phyloP scores from a whole-genome alignment of 2,329 filamentous ascomycete genomes.

The Trichoderma citrinoviride region DNA sequence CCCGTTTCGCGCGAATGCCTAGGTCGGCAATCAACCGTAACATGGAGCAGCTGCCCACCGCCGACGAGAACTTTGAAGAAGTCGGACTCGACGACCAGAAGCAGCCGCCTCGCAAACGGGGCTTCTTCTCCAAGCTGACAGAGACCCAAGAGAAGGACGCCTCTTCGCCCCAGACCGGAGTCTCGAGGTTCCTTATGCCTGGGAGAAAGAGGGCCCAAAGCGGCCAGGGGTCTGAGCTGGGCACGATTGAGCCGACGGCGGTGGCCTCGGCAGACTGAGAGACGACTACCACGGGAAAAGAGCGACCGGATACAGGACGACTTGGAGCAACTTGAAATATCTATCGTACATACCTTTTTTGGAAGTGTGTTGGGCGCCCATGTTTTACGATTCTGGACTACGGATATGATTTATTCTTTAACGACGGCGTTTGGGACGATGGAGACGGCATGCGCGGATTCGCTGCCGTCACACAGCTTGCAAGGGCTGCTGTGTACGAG shows the following conservation, averaged over 20 bases:
- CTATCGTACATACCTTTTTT: slow-evolving; percentile 16
- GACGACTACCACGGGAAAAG: not conserved
- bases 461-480: slow-evolving; percentile 7
- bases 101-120: slow-evolving; percentile 51
- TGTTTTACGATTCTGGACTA: slow-evolving; percentile 13
- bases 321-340: not conserved
- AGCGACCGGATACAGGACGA: not conserved
- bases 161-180: slow-evolving; percentile 35
- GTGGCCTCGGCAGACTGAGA: slow-evolving; percentile 26
- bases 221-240: slow-evolving; percentile 69
- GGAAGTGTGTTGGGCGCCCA: slow-evolving; percentile 7
- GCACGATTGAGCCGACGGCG: slow-evolving; percentile 53
- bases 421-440: slow-evolving; percentile 19
- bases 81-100: slow-evolving; percentile 80
- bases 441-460: not conserved
- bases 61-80: slow-evolving; percentile 84
- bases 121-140: slow-evolving; percentile 75
- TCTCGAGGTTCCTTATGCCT: slow-evolving; percentile 63
- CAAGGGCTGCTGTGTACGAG: not conserved
- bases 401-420: slow-evolving; percentile 6
- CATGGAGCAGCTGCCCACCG: slow-evolving; percentile 61
- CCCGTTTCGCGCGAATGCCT: slow-evolving; percentile 60
- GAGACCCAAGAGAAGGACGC: slow-evolving; percentile 46
- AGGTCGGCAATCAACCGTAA: slow-evolving; percentile 59
- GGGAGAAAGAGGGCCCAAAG: slow-evolving; percentile 66